Conservation (phyloP, 2,329 filamentous ascomycete genomes). For the Alternaria solani region DNA sequence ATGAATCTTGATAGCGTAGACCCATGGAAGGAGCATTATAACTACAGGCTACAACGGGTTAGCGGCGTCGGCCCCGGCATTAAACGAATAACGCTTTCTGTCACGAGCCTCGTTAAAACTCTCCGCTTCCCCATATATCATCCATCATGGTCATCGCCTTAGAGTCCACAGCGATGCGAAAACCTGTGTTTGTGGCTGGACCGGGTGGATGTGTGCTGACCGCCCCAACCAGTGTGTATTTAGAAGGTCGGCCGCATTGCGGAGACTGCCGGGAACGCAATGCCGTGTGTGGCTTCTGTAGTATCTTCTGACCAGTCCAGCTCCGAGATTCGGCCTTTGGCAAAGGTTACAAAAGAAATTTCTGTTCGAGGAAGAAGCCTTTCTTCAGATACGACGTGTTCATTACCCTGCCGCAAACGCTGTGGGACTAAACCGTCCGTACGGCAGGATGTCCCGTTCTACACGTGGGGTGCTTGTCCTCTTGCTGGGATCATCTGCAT, state of each 20-base stretch:
- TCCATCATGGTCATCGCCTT: not conserved
- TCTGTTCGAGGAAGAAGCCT: slow-evolving; percentile 4
- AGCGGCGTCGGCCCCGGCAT: slow-evolving; percentile 1
- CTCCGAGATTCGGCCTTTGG: slow-evolving; percentile 4
- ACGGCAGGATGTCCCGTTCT: slow-evolving; percentile 23
- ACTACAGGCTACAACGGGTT: not conserved
- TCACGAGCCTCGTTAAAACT: not conserved
- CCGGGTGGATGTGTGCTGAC: slow-evolving; percentile 5
- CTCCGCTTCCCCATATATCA: not conserved
- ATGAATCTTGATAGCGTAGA: not conserved
- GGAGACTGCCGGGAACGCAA: slow-evolving; percentile 25
- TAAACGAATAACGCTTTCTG: not conserved
- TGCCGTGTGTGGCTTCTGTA: slow-evolving; percentile 30
- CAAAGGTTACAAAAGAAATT: not conserved
- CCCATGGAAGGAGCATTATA: not conserved
- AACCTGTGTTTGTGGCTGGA: too few species aligned
- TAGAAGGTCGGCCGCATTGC: slow-evolving; percentile 29
- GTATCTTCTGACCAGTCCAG: slow-evolving; percentile 21
- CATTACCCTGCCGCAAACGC: not conserved
- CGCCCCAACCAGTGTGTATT: slow-evolving; percentile 32
- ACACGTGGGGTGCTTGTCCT: slow-evolving; percentile 37
- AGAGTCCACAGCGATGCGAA: not conserved
- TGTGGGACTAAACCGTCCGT: slow-evolving; percentile 10
- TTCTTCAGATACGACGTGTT: not conserved
- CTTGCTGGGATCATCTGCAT: slow-evolving; percentile 29